Percentiles rank a stretch among this genome's conserved stretches.
Conservation (phyloP, 2,329 filamentous ascomycete species). For the Fusarium sp. region DNA sequence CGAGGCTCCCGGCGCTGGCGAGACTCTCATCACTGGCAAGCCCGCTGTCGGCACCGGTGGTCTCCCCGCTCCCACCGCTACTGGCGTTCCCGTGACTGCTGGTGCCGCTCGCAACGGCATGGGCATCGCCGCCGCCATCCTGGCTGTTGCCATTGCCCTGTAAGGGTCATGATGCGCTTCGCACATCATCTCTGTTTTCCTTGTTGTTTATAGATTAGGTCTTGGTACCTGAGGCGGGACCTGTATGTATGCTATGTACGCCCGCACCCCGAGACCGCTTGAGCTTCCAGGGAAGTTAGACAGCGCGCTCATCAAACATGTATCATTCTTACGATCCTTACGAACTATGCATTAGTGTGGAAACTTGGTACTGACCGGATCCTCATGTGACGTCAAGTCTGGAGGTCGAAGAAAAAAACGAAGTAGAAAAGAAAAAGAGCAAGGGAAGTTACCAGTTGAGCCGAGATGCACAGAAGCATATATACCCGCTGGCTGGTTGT, state of each 20-base stretch:
- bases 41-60: constrained; percentile 49
- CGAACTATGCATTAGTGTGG: constrained; percentile 54
- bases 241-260: constrained; percentile 44
- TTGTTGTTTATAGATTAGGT: constrained; percentile 45
- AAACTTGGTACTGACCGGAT: constrained; percentile 36
- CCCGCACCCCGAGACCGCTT: constrained; percentile 30
- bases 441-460: constrained; percentile 43
- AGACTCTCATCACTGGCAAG: constrained; percentile 45
- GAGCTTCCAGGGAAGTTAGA: constrained; percentile 34
- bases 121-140: constrained; percentile 59
- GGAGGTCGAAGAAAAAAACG: constrained; percentile 33
- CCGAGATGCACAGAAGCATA: constrained; percentile 47
- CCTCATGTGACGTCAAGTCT: constrained; percentile 30
- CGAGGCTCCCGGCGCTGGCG: constrained; percentile 23
- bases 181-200: constrained; percentile 41
- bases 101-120: constrained; percentile 58
- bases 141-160: constrained; percentile 60
- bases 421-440: constrained; percentile 40
- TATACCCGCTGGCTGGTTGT: constrained; percentile 51
- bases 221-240: constrained; percentile 44
- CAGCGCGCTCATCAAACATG: constrained; percentile 40
- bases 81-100: constrained; percentile 53
- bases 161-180: constrained; percentile 51
- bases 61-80: constrained; percentile 51
- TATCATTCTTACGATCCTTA: constrained; percentile 71